Base-by-base conservation (phyloP, 305 asterid genomes). In the Lippia alba region DNA sequence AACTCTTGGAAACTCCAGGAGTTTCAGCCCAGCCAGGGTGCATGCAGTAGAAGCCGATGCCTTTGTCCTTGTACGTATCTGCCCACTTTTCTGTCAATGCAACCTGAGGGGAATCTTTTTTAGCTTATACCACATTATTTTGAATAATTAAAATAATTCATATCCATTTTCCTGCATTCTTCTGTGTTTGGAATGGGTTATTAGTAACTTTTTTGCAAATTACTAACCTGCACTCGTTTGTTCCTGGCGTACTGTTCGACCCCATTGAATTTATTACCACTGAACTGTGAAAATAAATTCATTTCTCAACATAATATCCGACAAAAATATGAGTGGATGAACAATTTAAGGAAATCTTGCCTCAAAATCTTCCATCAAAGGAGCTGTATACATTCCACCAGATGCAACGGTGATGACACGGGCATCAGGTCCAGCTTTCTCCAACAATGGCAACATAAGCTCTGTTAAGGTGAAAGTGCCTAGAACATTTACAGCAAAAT, bases 21-120 rank as follows among this genome's bases (percentile, higher is more conserved):
- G 97, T 93, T 83, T 85, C 96, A n/a, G 98, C 98, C 98, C 98
- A 92, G 59, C 98, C 96, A 0, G 98, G 98, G 79, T 91, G 97
- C 98, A 93, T 93, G 30, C 96, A 76, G 83, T 87, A 93, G 89
- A 93, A 93, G 20, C 90, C 85, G 33, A 91, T 65, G 30, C 89
- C 92, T 81, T 81, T 85, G 39, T 82, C 86, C 69, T 83, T 82
- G 88, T 93, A 80, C 12, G 11, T 64, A 24, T 89, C 91, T 0
- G 91, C 89, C 97, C 98, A 93, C 61, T 90, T 90, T 70, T 90
- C 98, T 12, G 97, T 93, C 84, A 93, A 67, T 18, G 92, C 95
- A 33, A 85, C 91, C 96, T 91, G 81, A 75, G 64, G 70, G 9
- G 32, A 65, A 45, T 2, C n/a, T 33, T 15, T 24, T 44, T 6